Conservation (phyloP, 2,329 filamentous ascomycete genomes). For the Teratosphaeria viscida region DNA sequence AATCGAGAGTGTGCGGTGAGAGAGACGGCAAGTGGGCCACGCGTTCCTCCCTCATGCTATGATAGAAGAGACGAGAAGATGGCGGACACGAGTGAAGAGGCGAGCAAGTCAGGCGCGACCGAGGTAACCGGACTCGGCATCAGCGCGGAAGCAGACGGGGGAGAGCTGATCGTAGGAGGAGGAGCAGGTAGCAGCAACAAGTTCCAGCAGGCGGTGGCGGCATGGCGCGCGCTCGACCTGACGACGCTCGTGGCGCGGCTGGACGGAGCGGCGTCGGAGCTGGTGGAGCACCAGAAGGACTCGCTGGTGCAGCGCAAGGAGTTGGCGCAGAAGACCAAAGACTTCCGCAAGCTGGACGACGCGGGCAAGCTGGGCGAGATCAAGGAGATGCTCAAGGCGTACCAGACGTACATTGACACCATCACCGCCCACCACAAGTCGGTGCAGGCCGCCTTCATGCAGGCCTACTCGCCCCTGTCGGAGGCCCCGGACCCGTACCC, state of each 20-base stretch:
- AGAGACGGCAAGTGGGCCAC: background rate
- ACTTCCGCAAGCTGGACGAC: slow-evolving; percentile 91
- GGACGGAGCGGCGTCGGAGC: slow-evolving; percentile 88
- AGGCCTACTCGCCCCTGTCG: slow-evolving; percentile 83
- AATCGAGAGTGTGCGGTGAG: background rate
- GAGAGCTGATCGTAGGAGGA: background rate
- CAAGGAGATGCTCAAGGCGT: slow-evolving; percentile 77
- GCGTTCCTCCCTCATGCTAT: background rate
- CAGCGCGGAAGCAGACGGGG: background rate
- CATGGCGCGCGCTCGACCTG: slow-evolving; percentile 90
- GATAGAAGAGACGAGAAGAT: slow-evolving; percentile 3
- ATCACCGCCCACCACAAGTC: slow-evolving; percentile 93
- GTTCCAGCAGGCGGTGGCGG: slow-evolving; percentile 90
- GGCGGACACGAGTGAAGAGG: slow-evolving; percentile 13
- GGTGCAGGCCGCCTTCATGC: slow-evolving; percentile 84
- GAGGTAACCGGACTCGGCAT: background rate
- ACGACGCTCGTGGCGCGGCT: slow-evolving; percentile 72
- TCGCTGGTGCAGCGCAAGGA: slow-evolving; percentile 95
- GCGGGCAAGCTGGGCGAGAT: slow-evolving; percentile 74
- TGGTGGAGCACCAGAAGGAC: slow-evolving; percentile 85
- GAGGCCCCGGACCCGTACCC: slow-evolving; percentile 96
- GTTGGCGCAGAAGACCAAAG: slow-evolving; percentile 96
- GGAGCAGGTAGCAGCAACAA: slow-evolving; percentile 52
- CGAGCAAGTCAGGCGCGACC: background rate
- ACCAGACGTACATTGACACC: slow-evolving; percentile 94